Evolutionary conservation across 306 rosid species (phyloP).

Genomic region (Cucurbita pepo): DNA sequence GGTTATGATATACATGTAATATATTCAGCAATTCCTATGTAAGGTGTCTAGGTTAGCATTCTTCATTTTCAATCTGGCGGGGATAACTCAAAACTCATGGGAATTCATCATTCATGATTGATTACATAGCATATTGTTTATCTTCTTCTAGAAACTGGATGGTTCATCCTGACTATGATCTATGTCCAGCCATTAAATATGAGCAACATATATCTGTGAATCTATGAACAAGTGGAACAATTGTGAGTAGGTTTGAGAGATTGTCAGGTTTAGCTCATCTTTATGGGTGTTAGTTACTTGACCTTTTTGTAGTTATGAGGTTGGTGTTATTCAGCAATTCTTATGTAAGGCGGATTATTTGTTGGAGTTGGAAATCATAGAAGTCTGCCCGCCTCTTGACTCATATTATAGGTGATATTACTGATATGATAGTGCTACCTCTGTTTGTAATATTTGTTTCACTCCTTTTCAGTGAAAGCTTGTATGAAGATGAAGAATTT

Average conservation of each 20-base stretch:
- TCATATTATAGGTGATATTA: background rate
- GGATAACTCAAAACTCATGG: background rate
- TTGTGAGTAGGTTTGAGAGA: background rate
- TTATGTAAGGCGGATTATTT: background rate
- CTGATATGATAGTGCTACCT: background rate
- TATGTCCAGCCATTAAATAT: background rate
- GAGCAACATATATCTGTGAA: background rate
- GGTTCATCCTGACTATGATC: background rate
- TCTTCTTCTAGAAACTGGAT: background rate
- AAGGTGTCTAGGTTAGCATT: background rate
- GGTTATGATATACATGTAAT: background rate
- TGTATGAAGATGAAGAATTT: constrained; percentile 89
- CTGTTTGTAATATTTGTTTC: background rate
- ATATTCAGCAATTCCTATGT: background rate
- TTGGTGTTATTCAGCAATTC: background rate
- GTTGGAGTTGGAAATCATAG: background rate
- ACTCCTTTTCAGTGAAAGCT: constrained; percentile 52
- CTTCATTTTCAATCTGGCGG: background rate
- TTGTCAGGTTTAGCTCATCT: background rate
- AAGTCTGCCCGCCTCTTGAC: background rate
- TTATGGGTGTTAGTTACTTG: background rate
- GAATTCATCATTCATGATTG: background rate
- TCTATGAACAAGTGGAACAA: background rate
- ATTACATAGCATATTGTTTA: background rate
- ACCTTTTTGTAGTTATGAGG: background rate